These are phyloP conservation scores for Pseudopediastrum boryanum DNA, from an alignment of 139 green algal genomes.

Conservation along the genomic window DNA sequence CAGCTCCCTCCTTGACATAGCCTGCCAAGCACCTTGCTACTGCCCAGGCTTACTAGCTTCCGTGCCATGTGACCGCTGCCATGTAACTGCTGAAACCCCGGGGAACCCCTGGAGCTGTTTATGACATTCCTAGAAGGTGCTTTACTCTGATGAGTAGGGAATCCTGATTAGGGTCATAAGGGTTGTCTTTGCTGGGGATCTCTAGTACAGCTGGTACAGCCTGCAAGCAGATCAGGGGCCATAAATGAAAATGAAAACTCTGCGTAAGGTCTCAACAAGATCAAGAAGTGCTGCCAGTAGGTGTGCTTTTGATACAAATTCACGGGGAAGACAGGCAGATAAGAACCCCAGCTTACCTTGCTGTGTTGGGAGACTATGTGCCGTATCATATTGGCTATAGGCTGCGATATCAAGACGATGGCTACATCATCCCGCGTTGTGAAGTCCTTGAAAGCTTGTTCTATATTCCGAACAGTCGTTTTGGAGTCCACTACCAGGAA, in stretches of 20 bases:
- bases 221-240: conserved; percentile 38
- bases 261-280: too few relatives aligned
- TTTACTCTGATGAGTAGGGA: conserved; percentile 90
- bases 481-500: conserved; percentile 95
- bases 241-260: too few relatives aligned
- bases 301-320: too few relatives aligned
- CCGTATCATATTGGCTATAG: conserved; percentile 88
- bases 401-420: conserved; percentile 95
- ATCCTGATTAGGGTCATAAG: conserved; percentile 96
- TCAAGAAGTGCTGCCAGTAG: too few relatives aligned
- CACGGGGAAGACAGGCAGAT: too few relatives aligned
- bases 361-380: conserved; percentile 81
- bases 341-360: conserved; percentile 67
- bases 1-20: too few relatives aligned
- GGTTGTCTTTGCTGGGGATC: conserved; percentile 93
- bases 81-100: too few relatives aligned
- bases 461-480: conserved; percentile 85
- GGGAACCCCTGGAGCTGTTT: conserved; percentile 17
- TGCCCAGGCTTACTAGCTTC: too few relatives aligned
- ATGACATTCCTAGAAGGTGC: conserved; percentile 81
- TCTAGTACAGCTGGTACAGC: conserved; percentile 94
- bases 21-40: too few relatives aligned
- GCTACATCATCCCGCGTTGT: conserved; percentile 91
- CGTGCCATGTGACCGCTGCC: too few relatives aligned
- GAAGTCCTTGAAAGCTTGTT: conserved; percentile 95